Evolutionary conservation across 176 grass and related monocot species (phyloP).

Genomic region (Dactylis glomerata): DNA sequence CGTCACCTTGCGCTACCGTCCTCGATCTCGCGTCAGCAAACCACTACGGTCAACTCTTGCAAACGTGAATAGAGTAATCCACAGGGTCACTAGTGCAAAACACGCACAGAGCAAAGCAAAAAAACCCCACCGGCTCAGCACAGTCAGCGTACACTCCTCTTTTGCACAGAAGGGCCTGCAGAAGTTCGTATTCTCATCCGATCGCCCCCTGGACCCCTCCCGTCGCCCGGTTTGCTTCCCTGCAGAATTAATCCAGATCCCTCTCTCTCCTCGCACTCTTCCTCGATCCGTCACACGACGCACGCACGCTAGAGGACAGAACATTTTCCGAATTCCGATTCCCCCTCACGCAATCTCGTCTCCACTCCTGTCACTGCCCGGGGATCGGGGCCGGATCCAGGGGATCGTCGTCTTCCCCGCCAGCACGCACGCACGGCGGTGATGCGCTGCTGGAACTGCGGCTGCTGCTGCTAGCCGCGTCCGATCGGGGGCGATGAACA

Average conservation of each 20-base stretch:
- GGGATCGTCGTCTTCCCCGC: conserved; percentile 3
- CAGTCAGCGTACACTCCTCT: background rate
- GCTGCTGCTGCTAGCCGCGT: conserved; percentile 35
- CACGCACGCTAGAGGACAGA: conserved; percentile 5
- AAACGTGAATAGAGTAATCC: background rate
- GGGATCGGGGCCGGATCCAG: conserved; percentile 28
- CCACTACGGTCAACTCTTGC: background rate
- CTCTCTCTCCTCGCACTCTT: background rate
- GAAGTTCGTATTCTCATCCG: background rate
- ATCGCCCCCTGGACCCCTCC: background rate
- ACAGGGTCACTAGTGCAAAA: background rate
- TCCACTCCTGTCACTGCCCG: conserved; percentile 33
- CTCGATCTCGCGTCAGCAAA: background rate
- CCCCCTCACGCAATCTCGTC: conserved; percentile 32
- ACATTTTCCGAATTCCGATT: conserved; percentile 26
- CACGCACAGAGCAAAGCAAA: background rate
- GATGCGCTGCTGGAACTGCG: conserved; percentile 47
- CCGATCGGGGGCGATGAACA: conserved; percentile 74
- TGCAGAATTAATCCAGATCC: conserved; percentile 21
- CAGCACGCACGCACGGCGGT: conserved; percentile 13
- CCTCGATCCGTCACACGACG: conserved; percentile 15
- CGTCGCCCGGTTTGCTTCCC: background rate
- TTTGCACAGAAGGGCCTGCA: background rate
- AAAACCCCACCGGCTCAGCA: background rate
- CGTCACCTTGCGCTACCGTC: background rate